phyloP scores from a whole-genome alignment of 2,329 filamentous ascomycete species.

The Penicillium occitanis region DNA sequence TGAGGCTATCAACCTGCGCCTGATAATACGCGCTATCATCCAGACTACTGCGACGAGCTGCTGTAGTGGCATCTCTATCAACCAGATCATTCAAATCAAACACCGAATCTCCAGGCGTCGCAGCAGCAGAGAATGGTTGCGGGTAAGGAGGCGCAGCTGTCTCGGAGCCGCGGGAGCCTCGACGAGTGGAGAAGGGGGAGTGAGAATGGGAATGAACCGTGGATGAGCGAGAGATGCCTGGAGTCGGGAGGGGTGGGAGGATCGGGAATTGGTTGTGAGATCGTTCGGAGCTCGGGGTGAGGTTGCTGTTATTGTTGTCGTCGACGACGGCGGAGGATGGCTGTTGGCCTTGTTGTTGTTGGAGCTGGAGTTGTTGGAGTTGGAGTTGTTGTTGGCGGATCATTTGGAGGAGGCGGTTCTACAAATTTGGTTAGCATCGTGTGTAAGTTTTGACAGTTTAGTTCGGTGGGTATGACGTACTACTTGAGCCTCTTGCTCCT shows the following conservation, averaged over 20 bases:
- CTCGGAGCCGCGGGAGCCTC: slow-evolving; percentile 39
- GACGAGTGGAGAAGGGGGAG: slow-evolving; percentile 38
- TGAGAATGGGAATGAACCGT: slow-evolving; percentile 22
- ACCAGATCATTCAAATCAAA: slow-evolving; percentile 25
- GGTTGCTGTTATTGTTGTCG: slow-evolving; percentile 1
- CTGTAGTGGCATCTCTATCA: slow-evolving; percentile 20
- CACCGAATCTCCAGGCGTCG: slow-evolving; percentile 30
- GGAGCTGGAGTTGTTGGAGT: slow-evolving; percentile 39
- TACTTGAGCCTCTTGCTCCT: slow-evolving; percentile 54
- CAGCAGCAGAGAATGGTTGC: slow-evolving; percentile 22
- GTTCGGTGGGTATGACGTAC: slow-evolving; percentile 31
- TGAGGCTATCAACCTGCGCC: slow-evolving; percentile 48
- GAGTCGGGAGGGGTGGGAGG: slow-evolving; percentile 28
- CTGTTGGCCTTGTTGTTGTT: slow-evolving; percentile 34
- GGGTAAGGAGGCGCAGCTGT: slow-evolving; percentile 19
- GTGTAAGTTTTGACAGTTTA: too few relatives aligned
- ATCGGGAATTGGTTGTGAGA: slow-evolving; percentile 39
- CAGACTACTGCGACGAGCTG: slow-evolving; percentile 40
- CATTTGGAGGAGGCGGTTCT: slow-evolving; percentile 53
- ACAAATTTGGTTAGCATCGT: neutral
- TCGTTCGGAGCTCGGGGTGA: slow-evolving; percentile 45
- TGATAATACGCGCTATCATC: slow-evolving; percentile 51
- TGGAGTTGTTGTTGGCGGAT: slow-evolving; percentile 51
- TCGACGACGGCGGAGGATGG: slow-evolving; percentile 40
- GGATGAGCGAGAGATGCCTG: slow-evolving; percentile 26